Conservation (phyloP, 495 filamentous ascomycete species). For the Lindgomyces ingoldianus region DNA sequence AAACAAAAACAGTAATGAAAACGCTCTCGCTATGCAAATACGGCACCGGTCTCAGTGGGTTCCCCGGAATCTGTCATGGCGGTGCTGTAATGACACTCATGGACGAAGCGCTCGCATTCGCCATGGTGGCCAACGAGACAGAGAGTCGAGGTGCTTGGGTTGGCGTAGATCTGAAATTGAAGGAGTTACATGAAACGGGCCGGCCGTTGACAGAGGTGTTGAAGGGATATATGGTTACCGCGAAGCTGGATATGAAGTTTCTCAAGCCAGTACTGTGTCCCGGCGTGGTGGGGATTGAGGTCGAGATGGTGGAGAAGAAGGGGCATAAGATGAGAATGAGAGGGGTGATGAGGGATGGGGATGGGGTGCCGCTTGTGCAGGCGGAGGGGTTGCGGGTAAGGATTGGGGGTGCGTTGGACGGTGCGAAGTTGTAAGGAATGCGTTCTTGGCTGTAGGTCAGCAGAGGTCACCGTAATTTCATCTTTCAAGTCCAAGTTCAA, state of each 20-base stretch:
- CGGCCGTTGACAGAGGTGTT: constrained; percentile 11
- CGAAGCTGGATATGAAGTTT: constrained; percentile 27
- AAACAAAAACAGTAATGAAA: constrained; percentile 4
- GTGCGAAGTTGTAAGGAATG: not conserved
- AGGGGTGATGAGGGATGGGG: constrained; percentile 20
- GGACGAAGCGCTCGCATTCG: constrained; percentile 27
- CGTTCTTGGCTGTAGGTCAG: not conserved
- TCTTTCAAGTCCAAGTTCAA: not conserved
- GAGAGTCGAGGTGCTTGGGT: not conserved
- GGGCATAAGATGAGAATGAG: constrained; percentile 22
- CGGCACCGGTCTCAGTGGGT: constrained; percentile 20
- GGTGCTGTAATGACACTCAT: constrained; percentile 30
- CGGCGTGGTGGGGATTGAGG: constrained; percentile 22
- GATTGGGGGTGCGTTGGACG: constrained; percentile 14
- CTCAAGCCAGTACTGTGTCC: constrained; percentile 27
- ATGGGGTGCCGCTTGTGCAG: constrained; percentile 13
- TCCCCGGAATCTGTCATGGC: constrained; percentile 26
- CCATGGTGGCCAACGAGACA: constrained; percentile 21
- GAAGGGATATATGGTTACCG: constrained; percentile 27
- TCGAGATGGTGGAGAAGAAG: constrained; percentile 21
- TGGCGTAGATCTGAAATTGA: not conserved
- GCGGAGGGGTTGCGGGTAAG: constrained; percentile 22
- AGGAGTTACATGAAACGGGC: not conserved
- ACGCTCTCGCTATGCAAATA: constrained; percentile 11
- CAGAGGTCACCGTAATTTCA: not conserved